A percentile compares a stretch with the other conserved stretches of the same genome.
These are phyloP conservation scores for Acanthamoeba comandoni DNA, from an alignment of 208 protist genomes.

Conservation along the genomic window DNA sequence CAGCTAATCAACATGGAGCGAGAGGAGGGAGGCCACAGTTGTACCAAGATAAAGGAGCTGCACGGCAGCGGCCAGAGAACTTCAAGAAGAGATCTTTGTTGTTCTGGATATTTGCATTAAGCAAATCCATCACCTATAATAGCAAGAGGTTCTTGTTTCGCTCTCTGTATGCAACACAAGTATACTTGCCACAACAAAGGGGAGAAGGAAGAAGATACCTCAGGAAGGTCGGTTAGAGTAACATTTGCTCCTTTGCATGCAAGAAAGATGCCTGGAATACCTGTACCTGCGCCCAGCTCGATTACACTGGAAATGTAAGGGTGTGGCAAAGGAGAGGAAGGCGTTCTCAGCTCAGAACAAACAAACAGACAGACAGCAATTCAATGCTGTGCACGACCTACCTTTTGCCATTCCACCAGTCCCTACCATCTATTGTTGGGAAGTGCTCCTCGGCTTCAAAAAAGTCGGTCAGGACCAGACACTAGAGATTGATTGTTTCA, in stretches of 20 bases:
- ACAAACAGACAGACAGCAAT: too few species aligned
- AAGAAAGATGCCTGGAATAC: conserved; percentile 47
- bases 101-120: too few species aligned
- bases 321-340: too few species aligned
- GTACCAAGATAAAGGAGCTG: conserved; percentile 34
- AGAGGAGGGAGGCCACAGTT: conserved; percentile 5
- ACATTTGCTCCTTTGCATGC: conserved; percentile 39
- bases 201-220: not conserved
- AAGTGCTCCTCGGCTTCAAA: conserved; percentile 39
- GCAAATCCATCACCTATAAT: too few species aligned
- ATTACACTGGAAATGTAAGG: too few species aligned
- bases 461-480: conserved; percentile 54
- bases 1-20: not conserved
- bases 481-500: too few species aligned
- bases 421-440: not conserved
- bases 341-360: too few species aligned
- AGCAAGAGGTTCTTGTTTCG: too few species aligned
- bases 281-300: conserved; percentile 65
- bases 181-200: too few species aligned
- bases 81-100: conserved; percentile 5
- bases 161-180: too few species aligned
- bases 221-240: conserved; percentile 17
- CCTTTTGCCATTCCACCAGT: conserved; percentile 65
- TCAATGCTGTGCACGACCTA: too few species aligned
- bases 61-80: not conserved